Conservation (phyloP, 768 basidiomycete genomes). For the Phylloporus rhodoxanthus region DNA sequence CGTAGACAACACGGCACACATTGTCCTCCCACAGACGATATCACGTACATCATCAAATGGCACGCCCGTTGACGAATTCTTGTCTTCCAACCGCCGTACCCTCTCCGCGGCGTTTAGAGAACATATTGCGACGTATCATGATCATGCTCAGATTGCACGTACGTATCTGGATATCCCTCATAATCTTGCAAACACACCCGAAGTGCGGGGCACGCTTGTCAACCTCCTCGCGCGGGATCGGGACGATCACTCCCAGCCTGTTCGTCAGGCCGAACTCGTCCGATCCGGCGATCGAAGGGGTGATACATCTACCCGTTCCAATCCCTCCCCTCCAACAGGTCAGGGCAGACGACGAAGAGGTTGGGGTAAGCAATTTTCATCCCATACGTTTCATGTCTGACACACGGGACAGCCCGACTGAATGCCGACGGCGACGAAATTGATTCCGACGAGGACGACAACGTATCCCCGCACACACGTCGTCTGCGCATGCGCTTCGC, state of each 20-base stretch:
- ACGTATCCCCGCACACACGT: conserved; percentile 44
- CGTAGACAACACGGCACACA: conserved; percentile 15
- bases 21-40: conserved; percentile 18
- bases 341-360: conserved; percentile 30
- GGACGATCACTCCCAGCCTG: conserved; percentile 10
- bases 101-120: conserved; percentile 21
- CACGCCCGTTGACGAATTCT: conserved; percentile 16
- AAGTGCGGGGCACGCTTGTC: conserved; percentile 21
- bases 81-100: conserved; percentile 11
- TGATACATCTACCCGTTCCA: conserved; percentile 3
- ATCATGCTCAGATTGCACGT: conserved; percentile 4
- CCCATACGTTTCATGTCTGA: conserved; percentile 4
- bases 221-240: conserved; percentile 22
- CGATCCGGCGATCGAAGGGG: conserved; percentile 7
- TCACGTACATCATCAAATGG: conserved; percentile 24
- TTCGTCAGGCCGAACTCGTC: conserved; percentile 8
- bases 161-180: conserved; percentile 15
- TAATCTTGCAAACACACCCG: conserved; percentile 18
- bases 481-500: conserved; percentile 39
- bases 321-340: conserved; percentile 8
- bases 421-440: conserved; percentile 59
- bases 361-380: conserved; percentile 24
- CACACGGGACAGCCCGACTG: conserved; percentile 28
- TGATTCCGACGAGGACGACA: conserved; percentile 53
- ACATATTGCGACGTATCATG: conserved; percentile 14